Base-by-base conservation (phyloP, 805 yeast genomes). In the Yarrowia phangngaensis region DNA sequence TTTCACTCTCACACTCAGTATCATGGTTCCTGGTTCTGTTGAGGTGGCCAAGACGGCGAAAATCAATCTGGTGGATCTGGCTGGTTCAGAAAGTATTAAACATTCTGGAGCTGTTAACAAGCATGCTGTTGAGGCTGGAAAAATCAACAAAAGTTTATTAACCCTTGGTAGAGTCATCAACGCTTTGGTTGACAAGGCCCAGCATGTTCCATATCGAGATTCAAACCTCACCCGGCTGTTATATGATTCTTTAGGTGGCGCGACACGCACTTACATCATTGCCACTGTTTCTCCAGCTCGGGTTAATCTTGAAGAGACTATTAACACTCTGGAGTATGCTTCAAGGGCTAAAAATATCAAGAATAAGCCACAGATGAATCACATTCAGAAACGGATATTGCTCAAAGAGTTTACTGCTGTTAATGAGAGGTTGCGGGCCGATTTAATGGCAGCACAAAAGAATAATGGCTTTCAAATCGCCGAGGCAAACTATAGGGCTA, bases 51-150 rank as follows among this genome's bases (percentile, higher is more conserved):
- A 41, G 24, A 46, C 52, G 19, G 53, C 56, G 9, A 86, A 85
- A 59, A 73, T 86, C 61, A 86, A 88, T 60, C 68, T 88, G 16
- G 97, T 90, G 5, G 97, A 90, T 67, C 71, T 90, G 55, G 98
- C 97, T 0, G 97, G 98, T 0, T 84, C 95, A 4, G 98, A 90
- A 63, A 89, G 89, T 61, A 82, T 90, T 48, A 76, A 71, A 54
- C 71, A 87, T 58, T 84, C 95, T 0, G 98, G 98, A 3, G 95
- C 97, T 0, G 72, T 78, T 17, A 80, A 84, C 56, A 82, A 79
- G 60, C 72, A 95, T 33, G 96, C 95, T 0, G 80, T 87, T 56
- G 98, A 90, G 61, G 95, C 97, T 0, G 97, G 96, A 0, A 78
- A 86, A 14, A 89, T 89, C 43, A 90, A 90, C 64, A 95, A 87